phyloP scores from a whole-genome alignment of 768 basidiomycete genomes.

The Harrya chromipes region DNA sequence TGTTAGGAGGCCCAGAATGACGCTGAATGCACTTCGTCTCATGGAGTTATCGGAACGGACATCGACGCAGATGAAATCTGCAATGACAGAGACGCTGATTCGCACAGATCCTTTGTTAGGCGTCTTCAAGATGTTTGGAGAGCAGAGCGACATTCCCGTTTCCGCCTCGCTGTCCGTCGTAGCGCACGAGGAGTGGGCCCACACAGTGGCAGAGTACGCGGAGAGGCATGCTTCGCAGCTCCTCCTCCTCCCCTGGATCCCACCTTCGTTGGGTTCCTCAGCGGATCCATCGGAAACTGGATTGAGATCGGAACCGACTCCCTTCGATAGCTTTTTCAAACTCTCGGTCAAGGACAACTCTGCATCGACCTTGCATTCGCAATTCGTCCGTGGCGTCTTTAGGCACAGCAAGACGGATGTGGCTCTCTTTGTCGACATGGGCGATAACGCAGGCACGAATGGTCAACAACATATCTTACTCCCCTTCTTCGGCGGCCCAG shows the following conservation, averaged over 20 bases:
- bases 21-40: slow-evolving; percentile 77
- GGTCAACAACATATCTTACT: slow-evolving; percentile 64
- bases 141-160: slow-evolving; percentile 64
- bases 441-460: slow-evolving; percentile 26
- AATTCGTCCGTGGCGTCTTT: slow-evolving; percentile 85
- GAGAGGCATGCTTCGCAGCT: slow-evolving; percentile 59
- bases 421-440: slow-evolving; percentile 82
- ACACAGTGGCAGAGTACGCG: slow-evolving; percentile 60
- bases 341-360: slow-evolving; percentile 47
- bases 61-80: slow-evolving; percentile 80
- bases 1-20: not conserved
- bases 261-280: slow-evolving; percentile 38
- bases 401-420: slow-evolving; percentile 69
- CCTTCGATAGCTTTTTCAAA: slow-evolving; percentile 80
- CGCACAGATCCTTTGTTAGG: slow-evolving; percentile 69
- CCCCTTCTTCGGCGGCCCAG: slow-evolving; percentile 93
- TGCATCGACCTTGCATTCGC: slow-evolving; percentile 62
- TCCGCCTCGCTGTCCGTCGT: slow-evolving; percentile 74
- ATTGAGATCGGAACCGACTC: slow-evolving; percentile 41
- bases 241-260: slow-evolving; percentile 81
- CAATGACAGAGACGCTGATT: slow-evolving; percentile 68
- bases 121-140: slow-evolving; percentile 75
- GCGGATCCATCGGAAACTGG: slow-evolving; percentile 28
- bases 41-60: slow-evolving; percentile 88
- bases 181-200: slow-evolving; percentile 67